phyloP scores from a whole-genome alignment of 352 stramenopile genomes.

The Albugo laibachii region DNA sequence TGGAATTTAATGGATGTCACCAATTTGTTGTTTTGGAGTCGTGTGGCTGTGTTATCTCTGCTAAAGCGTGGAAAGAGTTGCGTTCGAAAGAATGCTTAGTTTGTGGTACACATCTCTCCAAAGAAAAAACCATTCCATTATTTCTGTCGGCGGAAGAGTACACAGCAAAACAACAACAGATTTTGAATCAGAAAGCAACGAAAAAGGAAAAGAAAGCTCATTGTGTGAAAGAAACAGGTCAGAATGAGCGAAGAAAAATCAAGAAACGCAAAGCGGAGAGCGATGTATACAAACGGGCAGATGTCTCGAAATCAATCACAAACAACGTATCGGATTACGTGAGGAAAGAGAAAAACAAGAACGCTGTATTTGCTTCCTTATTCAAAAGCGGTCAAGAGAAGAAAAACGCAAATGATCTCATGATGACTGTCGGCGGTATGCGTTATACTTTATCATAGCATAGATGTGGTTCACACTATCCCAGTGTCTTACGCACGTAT shows the following conservation, averaged over 20 bases:
- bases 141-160: constrained; percentile 17
- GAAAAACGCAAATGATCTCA: constrained; percentile 51
- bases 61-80: constrained; percentile 74
- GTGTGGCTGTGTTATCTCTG: constrained; percentile 79
- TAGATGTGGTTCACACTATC: too few relatives aligned
- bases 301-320: neutral
- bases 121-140: constrained; percentile 5
- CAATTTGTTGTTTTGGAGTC: constrained; percentile 62
- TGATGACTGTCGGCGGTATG: constrained; percentile 72
- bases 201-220: constrained; percentile 13
- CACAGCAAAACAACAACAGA: constrained; percentile 18
- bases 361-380: constrained; percentile 58
- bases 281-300: constrained; percentile 1
- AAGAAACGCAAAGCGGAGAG: constrained; percentile 22
- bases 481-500: too few relatives aligned
- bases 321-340: constrained; percentile 20
- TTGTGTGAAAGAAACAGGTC: neutral
- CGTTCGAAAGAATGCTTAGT: constrained; percentile 42
- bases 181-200: constrained; percentile 18
- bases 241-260: constrained; percentile 1
- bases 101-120: constrained; percentile 25
- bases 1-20: constrained; percentile 75
- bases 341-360: constrained; percentile 47
- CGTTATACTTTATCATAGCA: constrained; percentile 63
- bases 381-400: constrained; percentile 55